phyloP scores from a whole-genome alignment of 805 yeast genomes.

The Nakazawaea anatomiae region DNA sequence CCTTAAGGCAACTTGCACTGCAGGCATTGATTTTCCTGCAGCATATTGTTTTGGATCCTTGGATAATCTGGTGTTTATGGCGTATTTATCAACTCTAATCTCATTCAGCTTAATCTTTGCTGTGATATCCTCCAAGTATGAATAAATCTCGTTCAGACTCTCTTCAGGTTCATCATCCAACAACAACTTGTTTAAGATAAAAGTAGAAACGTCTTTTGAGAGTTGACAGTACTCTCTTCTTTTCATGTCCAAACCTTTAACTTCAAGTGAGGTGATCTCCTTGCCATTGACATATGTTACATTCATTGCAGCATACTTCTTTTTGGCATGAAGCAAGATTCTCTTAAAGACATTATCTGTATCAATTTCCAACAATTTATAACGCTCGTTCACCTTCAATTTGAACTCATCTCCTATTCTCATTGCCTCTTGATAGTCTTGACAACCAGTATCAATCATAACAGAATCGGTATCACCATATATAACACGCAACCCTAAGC shows the following conservation, averaged over 20 bases:
- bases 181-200: constrained; percentile 64
- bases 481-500: constrained; percentile 74
- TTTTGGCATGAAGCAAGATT: constrained; percentile 84
- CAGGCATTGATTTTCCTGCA: constrained; percentile 75
- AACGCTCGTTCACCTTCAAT: constrained; percentile 79
- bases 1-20: constrained; percentile 84
- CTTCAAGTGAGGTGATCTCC: constrained; percentile 62
- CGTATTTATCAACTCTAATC: constrained; percentile 59
- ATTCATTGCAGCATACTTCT: constrained; percentile 93
- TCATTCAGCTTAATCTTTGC: constrained; percentile 52
- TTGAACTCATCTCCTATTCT: constrained; percentile 84
- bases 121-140: constrained; percentile 58
- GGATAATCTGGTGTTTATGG: constrained; percentile 81
- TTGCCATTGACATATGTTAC: constrained; percentile 45
- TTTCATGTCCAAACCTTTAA: constrained; percentile 93
- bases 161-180: constrained; percentile 72
- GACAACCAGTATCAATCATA: constrained; percentile 89
- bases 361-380: constrained; percentile 84
- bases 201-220: constrained; percentile 81
- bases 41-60: constrained; percentile 87
- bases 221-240: constrained; percentile 95
- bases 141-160: constrained; percentile 66
- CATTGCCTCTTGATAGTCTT: constrained; percentile 64
- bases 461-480: constrained; percentile 99
- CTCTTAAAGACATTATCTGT: constrained; percentile 90